These are phyloP conservation scores for Cunninghamia lanceolata DNA, from an alignment of 75 land plant species.

Conservation along the genomic window DNA sequence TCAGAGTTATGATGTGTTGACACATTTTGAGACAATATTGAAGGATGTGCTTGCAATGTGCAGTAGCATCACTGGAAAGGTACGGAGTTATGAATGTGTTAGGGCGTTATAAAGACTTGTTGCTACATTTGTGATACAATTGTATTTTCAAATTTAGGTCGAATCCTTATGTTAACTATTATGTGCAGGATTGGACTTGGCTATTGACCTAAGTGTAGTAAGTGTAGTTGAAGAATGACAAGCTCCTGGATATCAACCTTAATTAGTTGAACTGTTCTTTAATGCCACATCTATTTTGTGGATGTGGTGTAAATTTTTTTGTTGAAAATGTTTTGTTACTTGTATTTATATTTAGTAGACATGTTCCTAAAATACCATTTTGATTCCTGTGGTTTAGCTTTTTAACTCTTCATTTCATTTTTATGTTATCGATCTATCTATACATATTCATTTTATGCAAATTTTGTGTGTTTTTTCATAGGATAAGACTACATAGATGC, in stretches of 20 bases:
- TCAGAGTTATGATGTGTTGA: constrained; percentile 89
- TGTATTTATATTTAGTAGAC: neutral
- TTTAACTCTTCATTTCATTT: neutral
- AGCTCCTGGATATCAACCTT: neutral
- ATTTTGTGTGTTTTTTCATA: neutral
- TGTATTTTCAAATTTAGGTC: neutral
- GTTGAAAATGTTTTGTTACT: neutral
- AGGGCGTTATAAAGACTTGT: neutral
- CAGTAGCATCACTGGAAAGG: constrained; percentile 79
- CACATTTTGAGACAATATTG: constrained; percentile 85
- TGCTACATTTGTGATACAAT: neutral
- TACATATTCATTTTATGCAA: neutral
- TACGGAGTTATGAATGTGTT: constrained; percentile 5
- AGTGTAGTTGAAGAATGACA: constrained; percentile 69
- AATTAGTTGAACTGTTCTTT: neutral
- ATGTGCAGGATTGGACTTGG: constrained; percentile 55
- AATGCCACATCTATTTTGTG: neutral
- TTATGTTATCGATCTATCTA: neutral
- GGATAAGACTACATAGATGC: neutral
- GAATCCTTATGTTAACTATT: neutral
- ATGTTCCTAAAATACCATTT: neutral
- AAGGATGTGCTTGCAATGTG: constrained; percentile 71
- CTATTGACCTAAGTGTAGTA: constrained; percentile 79
- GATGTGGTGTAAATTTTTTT: neutral
- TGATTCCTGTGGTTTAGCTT: neutral